Evolutionary conservation across 768 basidiomycete species (phyloP).

Genomic region (Trametes sanguinea): DNA sequence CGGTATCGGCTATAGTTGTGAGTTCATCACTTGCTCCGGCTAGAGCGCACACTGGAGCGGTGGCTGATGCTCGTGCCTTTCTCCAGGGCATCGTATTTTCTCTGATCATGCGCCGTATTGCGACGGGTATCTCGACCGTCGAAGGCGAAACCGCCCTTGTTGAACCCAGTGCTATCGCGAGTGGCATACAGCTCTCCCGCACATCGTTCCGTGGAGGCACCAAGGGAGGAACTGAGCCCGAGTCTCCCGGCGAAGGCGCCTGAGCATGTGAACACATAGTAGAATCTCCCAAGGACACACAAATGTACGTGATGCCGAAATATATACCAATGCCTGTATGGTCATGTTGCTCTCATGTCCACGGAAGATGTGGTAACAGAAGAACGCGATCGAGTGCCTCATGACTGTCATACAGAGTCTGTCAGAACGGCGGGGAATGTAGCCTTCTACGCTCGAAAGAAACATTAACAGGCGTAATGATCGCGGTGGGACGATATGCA

Average conservation of each 20-base stretch:
- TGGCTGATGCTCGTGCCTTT: not conserved
- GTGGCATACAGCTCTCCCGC: slow-evolving; percentile 6
- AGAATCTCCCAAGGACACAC: not conserved
- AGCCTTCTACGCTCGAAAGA: no score
- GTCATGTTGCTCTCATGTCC: no score
- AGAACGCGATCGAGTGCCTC: no score
- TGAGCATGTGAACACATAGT: not conserved
- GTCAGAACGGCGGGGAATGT: no score
- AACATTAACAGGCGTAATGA: no score
- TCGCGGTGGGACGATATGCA: no score
- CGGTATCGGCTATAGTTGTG: slow-evolving; percentile 28
- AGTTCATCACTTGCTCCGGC: not conserved
- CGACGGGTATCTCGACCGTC: slow-evolving; percentile 34
- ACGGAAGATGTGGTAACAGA: no score
- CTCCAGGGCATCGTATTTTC: slow-evolving; percentile 40
- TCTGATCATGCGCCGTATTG: slow-evolving; percentile 43
- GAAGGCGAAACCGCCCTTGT: slow-evolving; percentile 8
- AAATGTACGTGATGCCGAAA: not conserved
- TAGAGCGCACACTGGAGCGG: not conserved
- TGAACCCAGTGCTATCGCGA: not conserved
- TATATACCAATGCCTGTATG: no score
- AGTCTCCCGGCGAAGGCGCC: not conserved
- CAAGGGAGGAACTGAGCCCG: not conserved
- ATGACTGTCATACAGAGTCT: no score
- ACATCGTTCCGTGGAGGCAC: not conserved